These are phyloP conservation scores for Pestalotiopsis fici DNA, from an alignment of 2,329 filamentous ascomycete species.

Conservation along the genomic window DNA sequence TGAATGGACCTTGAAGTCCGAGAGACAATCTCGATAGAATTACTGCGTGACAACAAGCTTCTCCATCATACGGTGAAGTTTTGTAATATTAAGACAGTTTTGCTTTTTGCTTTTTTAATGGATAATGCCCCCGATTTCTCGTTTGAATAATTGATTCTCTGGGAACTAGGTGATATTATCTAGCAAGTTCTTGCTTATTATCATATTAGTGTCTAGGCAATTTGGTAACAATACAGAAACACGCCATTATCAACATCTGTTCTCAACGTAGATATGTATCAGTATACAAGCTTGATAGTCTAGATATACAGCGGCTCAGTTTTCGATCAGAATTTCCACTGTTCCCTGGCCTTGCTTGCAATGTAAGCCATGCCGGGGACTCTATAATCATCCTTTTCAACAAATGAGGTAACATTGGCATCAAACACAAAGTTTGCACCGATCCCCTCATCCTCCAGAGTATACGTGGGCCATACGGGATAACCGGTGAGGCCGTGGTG, in stretches of 20 bases:
- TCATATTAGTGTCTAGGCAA: no score
- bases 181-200: no score
- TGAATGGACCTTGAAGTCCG: not conserved
- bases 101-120: not conserved
- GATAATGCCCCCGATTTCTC: no score
- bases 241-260: not conserved
- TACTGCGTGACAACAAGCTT: not conserved
- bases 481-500: not conserved
- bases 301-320: not conserved
- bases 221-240: not conserved
- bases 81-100: not conserved
- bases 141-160: no score
- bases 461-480: not conserved
- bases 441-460: constrained; percentile 35
- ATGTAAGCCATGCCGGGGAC: not conserved
- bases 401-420: constrained; percentile 38
- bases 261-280: not conserved
- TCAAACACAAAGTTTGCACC: constrained; percentile 54
- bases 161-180: no score
- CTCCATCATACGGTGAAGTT: not conserved
- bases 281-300: not conserved
- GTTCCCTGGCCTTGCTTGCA: not conserved
- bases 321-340: not conserved
- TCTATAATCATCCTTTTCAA: not conserved
- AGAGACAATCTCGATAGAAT: not conserved